Conservation (phyloP, 2,329 filamentous ascomycete genomes). For the Penicillium sp. region DNA sequence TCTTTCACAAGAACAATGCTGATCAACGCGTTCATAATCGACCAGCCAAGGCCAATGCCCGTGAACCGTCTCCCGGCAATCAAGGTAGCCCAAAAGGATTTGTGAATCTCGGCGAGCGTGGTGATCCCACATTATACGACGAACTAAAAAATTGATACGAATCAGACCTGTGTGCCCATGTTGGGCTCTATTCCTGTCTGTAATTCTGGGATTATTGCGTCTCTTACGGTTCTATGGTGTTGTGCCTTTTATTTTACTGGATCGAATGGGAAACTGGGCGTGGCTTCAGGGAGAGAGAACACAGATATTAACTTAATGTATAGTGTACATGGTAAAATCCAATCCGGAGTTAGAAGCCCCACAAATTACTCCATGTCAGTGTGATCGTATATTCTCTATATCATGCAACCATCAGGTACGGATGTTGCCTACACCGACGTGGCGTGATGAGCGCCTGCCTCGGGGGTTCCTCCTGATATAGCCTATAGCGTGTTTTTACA, state of each 20-base stretch:
- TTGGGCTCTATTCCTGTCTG: neutral
- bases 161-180: neutral
- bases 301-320: neutral
- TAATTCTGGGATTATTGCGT: neutral
- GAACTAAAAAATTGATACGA: constrained; percentile 51
- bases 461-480: neutral
- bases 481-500: neutral
- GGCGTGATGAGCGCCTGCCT: constrained; percentile 8
- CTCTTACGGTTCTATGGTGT: neutral
- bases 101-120: constrained; percentile 79
- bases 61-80: constrained; percentile 67
- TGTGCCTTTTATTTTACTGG: neutral
- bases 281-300: neutral
- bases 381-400: neutral
- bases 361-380: neutral
- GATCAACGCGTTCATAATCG: constrained; percentile 48
- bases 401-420: constrained; percentile 10
- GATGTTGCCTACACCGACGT: constrained; percentile 6
- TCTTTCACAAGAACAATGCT: constrained; percentile 70
- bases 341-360: neutral
- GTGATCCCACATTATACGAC: constrained; percentile 75
- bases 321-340: neutral
- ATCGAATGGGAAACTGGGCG: neutral
- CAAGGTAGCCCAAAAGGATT: constrained; percentile 73
- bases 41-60: constrained; percentile 31